phyloP scores from a whole-genome alignment of 139 green algal genomes.

The Gonium pectorale region DNA sequence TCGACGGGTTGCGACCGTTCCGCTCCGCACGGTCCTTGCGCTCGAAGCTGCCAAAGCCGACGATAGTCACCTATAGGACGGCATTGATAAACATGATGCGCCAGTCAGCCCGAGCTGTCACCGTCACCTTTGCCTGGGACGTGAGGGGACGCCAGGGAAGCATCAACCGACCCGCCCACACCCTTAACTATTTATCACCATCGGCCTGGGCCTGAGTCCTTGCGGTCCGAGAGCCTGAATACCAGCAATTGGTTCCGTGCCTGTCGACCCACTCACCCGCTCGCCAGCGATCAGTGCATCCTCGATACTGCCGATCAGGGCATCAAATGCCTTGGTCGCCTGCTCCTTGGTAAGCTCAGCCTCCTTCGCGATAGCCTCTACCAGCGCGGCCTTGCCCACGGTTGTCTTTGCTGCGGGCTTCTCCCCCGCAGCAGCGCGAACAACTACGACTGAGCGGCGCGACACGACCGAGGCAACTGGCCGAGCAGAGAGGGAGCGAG shows the following conservation, averaged over 20 bases:
- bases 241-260: no score
- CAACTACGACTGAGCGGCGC: not conserved
- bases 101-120: no score
- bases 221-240: no score
- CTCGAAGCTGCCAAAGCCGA: conserved; percentile 28
- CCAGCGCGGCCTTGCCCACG: conserved; percentile 6
- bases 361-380: not conserved
- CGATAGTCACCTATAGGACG: not conserved
- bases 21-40: not conserved
- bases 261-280: not conserved
- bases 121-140: no score
- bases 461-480: not conserved
- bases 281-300: not conserved
- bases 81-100: no score
- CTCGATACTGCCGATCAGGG: not conserved
- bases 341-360: not conserved
- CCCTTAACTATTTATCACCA: no score
- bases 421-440: not conserved
- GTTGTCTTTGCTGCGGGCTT: not conserved
- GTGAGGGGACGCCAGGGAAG: no score
- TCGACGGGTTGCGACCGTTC: conserved; percentile 5
- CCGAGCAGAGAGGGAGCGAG: no score
- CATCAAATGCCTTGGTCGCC: not conserved
- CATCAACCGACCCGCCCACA: no score
- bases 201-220: no score